These are phyloP conservation scores for Calvatia gigantea DNA, from an alignment of 768 basidiomycete species.

Conservation along the genomic window DNA sequence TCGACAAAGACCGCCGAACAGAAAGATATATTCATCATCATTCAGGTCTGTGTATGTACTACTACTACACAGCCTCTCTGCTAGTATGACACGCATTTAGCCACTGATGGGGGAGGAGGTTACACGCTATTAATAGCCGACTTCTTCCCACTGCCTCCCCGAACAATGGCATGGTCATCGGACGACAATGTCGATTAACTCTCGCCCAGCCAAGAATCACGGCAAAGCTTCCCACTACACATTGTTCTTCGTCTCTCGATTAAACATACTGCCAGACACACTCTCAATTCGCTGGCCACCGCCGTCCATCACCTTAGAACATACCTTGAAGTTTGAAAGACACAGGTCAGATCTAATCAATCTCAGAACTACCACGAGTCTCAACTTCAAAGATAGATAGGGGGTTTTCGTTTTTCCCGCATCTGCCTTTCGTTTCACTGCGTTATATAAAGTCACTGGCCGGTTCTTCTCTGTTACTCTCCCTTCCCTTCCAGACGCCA, in stretches of 20 bases:
- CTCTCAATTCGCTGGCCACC: no score
- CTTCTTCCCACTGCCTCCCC: not conserved
- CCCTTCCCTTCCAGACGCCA: conserved; percentile 1
- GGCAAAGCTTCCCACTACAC: not conserved
- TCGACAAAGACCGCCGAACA: not conserved
- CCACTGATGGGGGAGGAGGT: not conserved
- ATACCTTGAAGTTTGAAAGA: no score
- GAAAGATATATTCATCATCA: no score
- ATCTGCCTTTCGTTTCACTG: not conserved
- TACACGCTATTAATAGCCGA: not conserved
- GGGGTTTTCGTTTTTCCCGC: not conserved
- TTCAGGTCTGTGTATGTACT: no score
- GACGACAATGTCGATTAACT: no score
- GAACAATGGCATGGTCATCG: not conserved
- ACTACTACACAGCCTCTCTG: no score
- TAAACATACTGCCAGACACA: no score
- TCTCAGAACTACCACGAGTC: no score
- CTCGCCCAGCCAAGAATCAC: no score
- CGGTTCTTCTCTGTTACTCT: not conserved
- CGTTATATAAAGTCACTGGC: not conserved
- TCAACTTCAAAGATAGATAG: not conserved
- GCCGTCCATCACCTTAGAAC: no score
- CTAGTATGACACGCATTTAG: not conserved
- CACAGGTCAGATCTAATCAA: no score
- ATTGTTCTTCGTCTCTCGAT: no score